Conservation (phyloP, 257 asterid species). For the Nicotiana sylvestris region DNA sequence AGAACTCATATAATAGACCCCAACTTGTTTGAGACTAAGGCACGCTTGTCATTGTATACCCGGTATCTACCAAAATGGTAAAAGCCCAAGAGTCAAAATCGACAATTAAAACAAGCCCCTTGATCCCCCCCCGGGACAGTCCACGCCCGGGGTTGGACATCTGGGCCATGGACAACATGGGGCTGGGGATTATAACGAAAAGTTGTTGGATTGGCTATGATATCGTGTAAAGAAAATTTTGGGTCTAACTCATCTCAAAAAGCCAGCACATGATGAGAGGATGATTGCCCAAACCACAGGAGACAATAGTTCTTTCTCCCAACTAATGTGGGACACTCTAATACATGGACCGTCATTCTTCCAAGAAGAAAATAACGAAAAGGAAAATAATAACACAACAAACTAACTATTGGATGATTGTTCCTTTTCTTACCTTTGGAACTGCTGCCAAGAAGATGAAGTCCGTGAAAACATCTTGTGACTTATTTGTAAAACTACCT, state of each 20-base stretch:
- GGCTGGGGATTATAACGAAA: neutral
- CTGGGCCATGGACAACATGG: neutral
- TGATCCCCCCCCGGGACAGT: neutral
- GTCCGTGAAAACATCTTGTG: constrained; percentile 60
- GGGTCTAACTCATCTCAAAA: neutral
- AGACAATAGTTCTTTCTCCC: neutral
- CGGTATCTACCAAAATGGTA: neutral
- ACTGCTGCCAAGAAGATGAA: constrained; percentile 96
- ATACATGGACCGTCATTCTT: neutral
- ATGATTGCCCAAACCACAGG: neutral
- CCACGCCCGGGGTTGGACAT: neutral
- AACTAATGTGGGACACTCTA: neutral
- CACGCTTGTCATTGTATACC: neutral
- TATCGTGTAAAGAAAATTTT: neutral
- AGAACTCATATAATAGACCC: neutral
- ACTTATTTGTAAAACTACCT: constrained; percentile 69
- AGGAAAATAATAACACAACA: neutral
- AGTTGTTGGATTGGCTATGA: neutral
- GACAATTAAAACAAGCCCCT: neutral
- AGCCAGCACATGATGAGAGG: neutral
- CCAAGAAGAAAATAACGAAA: constrained; percentile 1
- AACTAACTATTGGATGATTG: neutral
- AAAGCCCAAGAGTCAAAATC: neutral
- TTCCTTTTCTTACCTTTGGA: constrained; percentile 65
- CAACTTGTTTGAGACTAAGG: neutral